Percentiles rank a stretch among this genome's conserved stretches.
These are phyloP conservation scores for Suhomyces canberraensis DNA, from an alignment of 805 yeast genomes.

Conservation along the genomic window DNA sequence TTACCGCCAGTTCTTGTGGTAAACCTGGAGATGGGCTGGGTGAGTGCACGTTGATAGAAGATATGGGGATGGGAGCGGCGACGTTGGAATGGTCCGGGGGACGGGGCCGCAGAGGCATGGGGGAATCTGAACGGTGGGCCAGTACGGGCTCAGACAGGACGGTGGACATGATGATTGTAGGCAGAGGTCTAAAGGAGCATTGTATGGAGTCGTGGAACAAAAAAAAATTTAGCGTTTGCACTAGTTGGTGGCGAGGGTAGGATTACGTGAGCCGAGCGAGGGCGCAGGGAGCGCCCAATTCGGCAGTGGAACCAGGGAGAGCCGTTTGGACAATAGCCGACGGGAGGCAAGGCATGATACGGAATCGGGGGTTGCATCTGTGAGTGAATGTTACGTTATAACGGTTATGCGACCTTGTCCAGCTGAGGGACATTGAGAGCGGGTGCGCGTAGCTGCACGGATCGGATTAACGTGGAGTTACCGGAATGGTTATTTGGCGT, in stretches of 20 bases:
- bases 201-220: not conserved
- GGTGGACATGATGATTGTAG: conserved; percentile 1
- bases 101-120: conserved; percentile 1
- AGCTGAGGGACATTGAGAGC: no score
- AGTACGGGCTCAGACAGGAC: conserved; percentile 3
- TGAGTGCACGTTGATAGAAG: conserved; percentile 1
- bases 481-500: no score
- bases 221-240: not conserved
- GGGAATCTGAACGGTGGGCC: not conserved
- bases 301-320: no score
- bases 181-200: not conserved
- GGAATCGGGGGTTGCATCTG: no score
- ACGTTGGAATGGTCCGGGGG: no score
- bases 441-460: no score
- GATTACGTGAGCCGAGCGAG: not conserved
- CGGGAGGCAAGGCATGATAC: no score
- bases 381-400: no score
- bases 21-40: conserved; percentile 5
- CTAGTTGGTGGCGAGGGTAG: not conserved
- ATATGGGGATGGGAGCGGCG: conserved; percentile 1
- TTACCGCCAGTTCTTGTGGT: conserved; percentile 1
- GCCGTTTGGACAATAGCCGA: no score
- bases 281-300: no score
- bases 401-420: no score
- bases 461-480: no score